A percentile compares a stretch with the other conserved stretches of the same genome.
Conservation (phyloP, 208 protist genomes). For the Cochliopodium minus region DNA sequence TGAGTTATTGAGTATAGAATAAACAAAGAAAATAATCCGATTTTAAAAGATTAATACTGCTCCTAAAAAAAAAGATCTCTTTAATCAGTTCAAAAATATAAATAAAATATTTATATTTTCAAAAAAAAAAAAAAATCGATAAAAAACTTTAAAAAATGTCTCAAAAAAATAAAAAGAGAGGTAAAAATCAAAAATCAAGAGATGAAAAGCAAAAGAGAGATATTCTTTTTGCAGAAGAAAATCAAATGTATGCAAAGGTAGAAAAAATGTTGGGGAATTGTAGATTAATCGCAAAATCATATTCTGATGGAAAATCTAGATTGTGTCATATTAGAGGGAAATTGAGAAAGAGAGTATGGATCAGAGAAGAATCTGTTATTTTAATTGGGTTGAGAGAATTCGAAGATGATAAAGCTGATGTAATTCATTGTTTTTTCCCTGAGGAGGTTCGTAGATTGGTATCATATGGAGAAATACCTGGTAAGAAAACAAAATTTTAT, state of each 20-base stretch:
- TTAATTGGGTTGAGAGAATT: constrained; percentile 64
- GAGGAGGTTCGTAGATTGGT: constrained; percentile 64
- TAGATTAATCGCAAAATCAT: constrained; percentile 76
- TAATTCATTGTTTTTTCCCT: constrained; percentile 65
- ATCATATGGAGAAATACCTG: constrained; percentile 41
- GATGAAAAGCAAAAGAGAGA: no score
- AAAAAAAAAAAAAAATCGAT: no score
- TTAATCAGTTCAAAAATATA: no score
- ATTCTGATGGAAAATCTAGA: constrained; percentile 47
- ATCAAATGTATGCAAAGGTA: constrained; percentile 93
- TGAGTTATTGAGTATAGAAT: no score
- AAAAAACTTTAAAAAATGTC: no score
- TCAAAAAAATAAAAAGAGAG: no score
- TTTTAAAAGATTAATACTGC: no score
- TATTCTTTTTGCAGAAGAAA: constrained; percentile 78
- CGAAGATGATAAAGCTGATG: constrained; percentile 66
- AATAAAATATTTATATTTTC: no score
- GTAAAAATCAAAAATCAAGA: no score
- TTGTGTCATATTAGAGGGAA: constrained; percentile 68
- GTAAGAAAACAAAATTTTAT: no score
- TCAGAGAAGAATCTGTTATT: constrained; percentile 53
- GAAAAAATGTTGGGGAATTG: constrained; percentile 86
- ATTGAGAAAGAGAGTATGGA: constrained; percentile 56
- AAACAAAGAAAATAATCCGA: no score
- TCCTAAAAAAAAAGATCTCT: no score